A percentile compares a stretch with the other conserved stretches of the same genome.
phyloP scores from a whole-genome alignment of 805 yeast genomes.

The Myxozyma nipponensis region DNA sequence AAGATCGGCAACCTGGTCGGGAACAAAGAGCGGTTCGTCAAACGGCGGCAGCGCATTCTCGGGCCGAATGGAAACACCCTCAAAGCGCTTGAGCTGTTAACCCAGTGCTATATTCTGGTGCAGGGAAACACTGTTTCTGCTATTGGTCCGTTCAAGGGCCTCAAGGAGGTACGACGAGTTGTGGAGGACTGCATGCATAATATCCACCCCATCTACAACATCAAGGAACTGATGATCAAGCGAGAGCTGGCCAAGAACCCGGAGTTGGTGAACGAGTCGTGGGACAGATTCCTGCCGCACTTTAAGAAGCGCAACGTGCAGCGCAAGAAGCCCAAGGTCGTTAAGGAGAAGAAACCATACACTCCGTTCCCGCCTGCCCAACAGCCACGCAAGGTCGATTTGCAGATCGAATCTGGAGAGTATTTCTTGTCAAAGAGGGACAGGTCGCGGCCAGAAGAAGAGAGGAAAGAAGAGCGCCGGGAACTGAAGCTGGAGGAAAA shows the following conservation, averaged over 20 bases:
- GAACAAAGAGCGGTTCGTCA: conserved; percentile 89
- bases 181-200: conserved; percentile 98
- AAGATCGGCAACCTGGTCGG: conserved; percentile 87
- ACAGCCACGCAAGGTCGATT: conserved; percentile 92
- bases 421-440: conserved; percentile 87
- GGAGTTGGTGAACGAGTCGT: conserved; percentile 90
- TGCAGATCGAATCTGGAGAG: conserved; percentile 97
- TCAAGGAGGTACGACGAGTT: conserved; percentile 86
- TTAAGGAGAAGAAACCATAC: conserved; percentile 69
- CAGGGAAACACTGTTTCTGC: conserved; percentile 97
- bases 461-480: conserved; percentile 76
- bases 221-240: conserved; percentile 95
- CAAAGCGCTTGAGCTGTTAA: conserved; percentile 88
- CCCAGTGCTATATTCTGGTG: conserved; percentile 92
- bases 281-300: conserved; percentile 94
- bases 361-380: conserved; percentile 99
- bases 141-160: conserved; percentile 94
- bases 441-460: conserved; percentile 64
- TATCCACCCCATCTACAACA: conserved; percentile 95
- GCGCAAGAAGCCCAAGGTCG: conserved; percentile 77
- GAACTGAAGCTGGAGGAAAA: conserved; percentile 61
- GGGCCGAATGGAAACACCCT: conserved; percentile 97
- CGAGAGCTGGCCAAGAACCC: conserved; percentile 93
- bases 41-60: conserved; percentile 91
- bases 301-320: conserved; percentile 96